These are phyloP conservation scores for Talaromyces nanjingensis DNA, from an alignment of 495 filamentous ascomycete species.

Conservation along the genomic window DNA sequence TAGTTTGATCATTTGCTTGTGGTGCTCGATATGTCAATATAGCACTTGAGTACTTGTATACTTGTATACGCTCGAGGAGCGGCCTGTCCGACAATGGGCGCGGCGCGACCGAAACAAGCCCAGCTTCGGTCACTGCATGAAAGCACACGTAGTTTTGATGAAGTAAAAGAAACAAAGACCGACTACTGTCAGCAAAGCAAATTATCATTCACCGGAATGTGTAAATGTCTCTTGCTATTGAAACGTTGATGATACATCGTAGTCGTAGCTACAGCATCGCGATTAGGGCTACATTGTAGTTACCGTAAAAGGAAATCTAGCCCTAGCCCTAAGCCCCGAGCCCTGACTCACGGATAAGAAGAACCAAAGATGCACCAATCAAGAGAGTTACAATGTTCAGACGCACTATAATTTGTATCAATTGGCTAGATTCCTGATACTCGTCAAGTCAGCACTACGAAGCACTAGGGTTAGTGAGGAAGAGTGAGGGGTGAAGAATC, in stretches of 20 bases:
- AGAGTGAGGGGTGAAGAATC: background rate
- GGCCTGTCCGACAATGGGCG: background rate
- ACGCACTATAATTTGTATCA: background rate
- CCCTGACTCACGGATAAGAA: background rate
- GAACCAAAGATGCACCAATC: background rate
- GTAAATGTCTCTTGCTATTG: background rate
- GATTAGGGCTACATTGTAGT: background rate
- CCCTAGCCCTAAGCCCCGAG: conserved; percentile 1
- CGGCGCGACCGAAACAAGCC: background rate
- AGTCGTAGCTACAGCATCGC: background rate
- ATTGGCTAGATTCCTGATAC: too few species aligned
- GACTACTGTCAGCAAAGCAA: background rate
- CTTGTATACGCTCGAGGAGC: background rate
- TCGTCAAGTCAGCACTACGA: background rate
- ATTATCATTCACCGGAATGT: background rate
- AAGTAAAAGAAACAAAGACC: background rate
- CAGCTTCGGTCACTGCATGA: background rate
- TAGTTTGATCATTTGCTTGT: background rate
- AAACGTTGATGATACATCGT: background rate
- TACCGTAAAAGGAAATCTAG: background rate
- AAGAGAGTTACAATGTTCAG: background rate
- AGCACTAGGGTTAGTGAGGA: background rate
- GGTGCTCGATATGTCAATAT: background rate
- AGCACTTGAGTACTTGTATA: background rate
- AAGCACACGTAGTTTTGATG: background rate